Base-by-base conservation (phyloP, 768 basidiomycete species). In the Lactarius quietus region DNA sequence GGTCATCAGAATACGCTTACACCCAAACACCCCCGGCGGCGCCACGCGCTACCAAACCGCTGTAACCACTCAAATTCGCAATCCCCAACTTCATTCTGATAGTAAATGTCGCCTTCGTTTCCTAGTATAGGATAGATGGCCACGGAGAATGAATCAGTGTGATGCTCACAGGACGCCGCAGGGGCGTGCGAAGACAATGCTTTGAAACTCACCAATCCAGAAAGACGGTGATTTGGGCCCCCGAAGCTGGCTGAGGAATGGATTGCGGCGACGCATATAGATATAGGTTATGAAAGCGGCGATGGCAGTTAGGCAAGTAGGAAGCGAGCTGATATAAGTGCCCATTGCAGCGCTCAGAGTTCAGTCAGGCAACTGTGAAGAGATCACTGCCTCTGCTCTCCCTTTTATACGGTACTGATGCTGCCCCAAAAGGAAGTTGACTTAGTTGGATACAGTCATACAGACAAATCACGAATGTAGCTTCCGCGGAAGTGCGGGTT, bases 71-170 rank as follows among this genome's bases (percentile, higher is more conserved):
- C 20, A 29, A 67, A 68, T 12, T 67, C 60, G 28, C n/a, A 52
- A 61, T 57, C 73, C 18, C 75, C 73, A 17, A 73, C 69, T 38
- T 75, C 68, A 41, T 67, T 63, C 20, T 73, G 68, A n/a, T 61
- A 31, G 17, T 41, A 57, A 28, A 72, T 53, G 2, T 69, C 64
- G 36, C 68, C 62, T 20, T 73, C 70, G 52, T 70, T 68, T n/a
- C 75, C 75, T 74, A 36, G 10, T 5, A 55, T 10, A 29, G 10
- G 4, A 55, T 10, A 33, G 45, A 10, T 48, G 45, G 23, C 54
- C 28, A 29, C 20, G 54, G 17, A 1, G 20, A n/a, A 33, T 3
- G 31, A 0, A 33, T 35, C 10, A 35, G 29, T 20, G 17, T 15
- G 31, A 17, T 55, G 18, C 6, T 51, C 14, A 48, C 45, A 28